phyloP scores from a whole-genome alignment of 345 rosid species.

The Rhodamnia argentea region DNA sequence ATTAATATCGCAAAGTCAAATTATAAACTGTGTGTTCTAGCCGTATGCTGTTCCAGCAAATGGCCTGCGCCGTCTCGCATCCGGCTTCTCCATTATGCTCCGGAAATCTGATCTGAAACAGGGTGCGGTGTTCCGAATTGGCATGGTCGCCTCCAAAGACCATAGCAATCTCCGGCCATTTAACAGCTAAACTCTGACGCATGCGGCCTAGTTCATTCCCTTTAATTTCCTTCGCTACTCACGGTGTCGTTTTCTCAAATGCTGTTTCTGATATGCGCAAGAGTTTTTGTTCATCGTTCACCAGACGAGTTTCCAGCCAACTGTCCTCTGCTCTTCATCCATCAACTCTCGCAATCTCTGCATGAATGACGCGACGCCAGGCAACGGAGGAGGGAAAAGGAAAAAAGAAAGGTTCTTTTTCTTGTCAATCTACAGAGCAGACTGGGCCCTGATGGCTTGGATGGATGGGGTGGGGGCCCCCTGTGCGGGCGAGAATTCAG shows the following conservation, averaged over 20 bases:
- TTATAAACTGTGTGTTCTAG: neutral
- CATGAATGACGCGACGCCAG: neutral
- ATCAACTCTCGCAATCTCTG: neutral
- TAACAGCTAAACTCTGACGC: neutral
- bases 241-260: neutral
- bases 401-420: neutral
- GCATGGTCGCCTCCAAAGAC: neutral
- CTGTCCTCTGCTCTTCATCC: neutral
- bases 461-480: neutral
- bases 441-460: neutral
- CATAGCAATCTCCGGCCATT: neutral
- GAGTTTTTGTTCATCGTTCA: neutral
- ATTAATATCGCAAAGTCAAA: neutral
- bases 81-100: neutral
- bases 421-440: neutral
- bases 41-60: neutral
- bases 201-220: neutral
- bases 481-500: neutral
- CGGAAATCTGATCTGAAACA: neutral
- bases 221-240: neutral
- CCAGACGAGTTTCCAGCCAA: neutral
- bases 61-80: neutral
- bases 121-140: neutral
- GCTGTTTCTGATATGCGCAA: neutral
- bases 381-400: neutral